A percentile compares a stretch with the other conserved stretches of the same genome.
These are phyloP conservation scores for Akanthomyces uredinophilus DNA, from an alignment of 2,329 filamentous ascomycete genomes.

Conservation along the genomic window DNA sequence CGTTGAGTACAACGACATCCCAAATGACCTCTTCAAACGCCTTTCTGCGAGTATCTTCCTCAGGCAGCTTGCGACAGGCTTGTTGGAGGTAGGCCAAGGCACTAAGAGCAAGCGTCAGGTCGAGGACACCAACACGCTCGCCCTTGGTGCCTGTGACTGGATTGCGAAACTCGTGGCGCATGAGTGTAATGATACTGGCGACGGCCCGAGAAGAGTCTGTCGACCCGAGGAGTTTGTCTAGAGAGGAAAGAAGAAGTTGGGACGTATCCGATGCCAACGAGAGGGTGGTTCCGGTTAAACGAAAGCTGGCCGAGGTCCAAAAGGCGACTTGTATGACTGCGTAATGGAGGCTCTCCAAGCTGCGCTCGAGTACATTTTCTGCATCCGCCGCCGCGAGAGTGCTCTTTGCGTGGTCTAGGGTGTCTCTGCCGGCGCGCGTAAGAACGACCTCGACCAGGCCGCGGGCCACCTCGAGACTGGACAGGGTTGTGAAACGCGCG, in stretches of 20 bases:
- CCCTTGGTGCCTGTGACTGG: slow-evolving; percentile 54
- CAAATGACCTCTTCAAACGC: slow-evolving; percentile 55
- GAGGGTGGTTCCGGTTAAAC: slow-evolving; percentile 51
- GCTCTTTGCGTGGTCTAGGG: slow-evolving; percentile 38
- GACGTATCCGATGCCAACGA: slow-evolving; percentile 51
- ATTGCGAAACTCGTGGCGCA: slow-evolving; percentile 60
- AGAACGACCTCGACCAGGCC: slow-evolving; percentile 51
- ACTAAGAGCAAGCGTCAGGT: slow-evolving; percentile 56
- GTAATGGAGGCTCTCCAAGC: slow-evolving; percentile 51
- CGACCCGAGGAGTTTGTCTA: slow-evolving; percentile 62
- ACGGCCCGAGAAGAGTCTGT: slow-evolving; percentile 66
- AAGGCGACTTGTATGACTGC: slow-evolving; percentile 56
- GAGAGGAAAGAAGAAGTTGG: slow-evolving; percentile 51
- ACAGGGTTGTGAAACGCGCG: slow-evolving; percentile 51
- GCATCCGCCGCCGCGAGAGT: slow-evolving; percentile 47
- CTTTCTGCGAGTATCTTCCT: slow-evolving; percentile 43
- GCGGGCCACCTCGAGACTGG: slow-evolving; percentile 52
- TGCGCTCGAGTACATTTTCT: slow-evolving; percentile 52
- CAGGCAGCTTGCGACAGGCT: slow-evolving; percentile 46
- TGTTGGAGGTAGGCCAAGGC: slow-evolving; percentile 58
- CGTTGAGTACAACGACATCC: slow-evolving; percentile 60
- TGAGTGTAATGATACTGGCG: slow-evolving; percentile 59
- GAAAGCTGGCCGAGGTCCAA: slow-evolving; percentile 56
- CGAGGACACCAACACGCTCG: slow-evolving; percentile 55
- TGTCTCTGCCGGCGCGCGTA: slow-evolving; percentile 46